Evolutionary conservation across 257 asterid species (phyloP), one percentile per base, ranked within the genome.

Genomic region (Galeopsis tetrahit): DNA sequence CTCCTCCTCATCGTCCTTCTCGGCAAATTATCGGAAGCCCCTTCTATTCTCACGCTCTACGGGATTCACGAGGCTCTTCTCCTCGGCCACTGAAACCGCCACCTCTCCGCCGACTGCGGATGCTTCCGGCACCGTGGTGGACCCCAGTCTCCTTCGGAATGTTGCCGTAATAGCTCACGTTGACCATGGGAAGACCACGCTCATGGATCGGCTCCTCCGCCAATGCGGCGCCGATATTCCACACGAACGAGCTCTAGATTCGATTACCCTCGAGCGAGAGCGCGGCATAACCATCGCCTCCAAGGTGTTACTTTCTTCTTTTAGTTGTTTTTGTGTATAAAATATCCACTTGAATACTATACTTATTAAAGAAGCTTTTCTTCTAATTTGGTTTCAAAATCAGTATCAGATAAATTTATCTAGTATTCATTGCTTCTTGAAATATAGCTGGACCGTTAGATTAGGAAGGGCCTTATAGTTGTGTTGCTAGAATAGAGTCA

Each of bases 161-260:
- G 97, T 95, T 5, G 96, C 99, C 2, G 99, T 92, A 53, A 95
- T 92, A 44, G 98, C 97, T 44, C 98, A 91, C 60, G 98, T 94
- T 2, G 99, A 94, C 77, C 99, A 91, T 72, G 99, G 99, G 7
- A 91, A 94, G 83, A 94, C 99, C 46, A 91, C 98, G 7, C 96
- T 94, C 73, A 94, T 91, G 98, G 98, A 94, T 73, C 85, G 99
- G 77, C 89, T 94, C 66, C 93, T 94, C 70, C 89, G 99, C 14
- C 98, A 91, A 85, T 91, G 99, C 71, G 99, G 99, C 44, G 96
- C 98, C 9, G 96, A 91, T 80, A 83, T 94, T 64, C 98, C 96
- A 33, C 98, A 91, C 76, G 99, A 94, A 74, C 91, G 98, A 33
- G 97, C 98, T 49, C 81, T 92, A 59, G 99, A 95, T 73, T 88